phyloP scores from a whole-genome alignment of 345 rosid genomes.

The Euphorbia lathyris region DNA sequence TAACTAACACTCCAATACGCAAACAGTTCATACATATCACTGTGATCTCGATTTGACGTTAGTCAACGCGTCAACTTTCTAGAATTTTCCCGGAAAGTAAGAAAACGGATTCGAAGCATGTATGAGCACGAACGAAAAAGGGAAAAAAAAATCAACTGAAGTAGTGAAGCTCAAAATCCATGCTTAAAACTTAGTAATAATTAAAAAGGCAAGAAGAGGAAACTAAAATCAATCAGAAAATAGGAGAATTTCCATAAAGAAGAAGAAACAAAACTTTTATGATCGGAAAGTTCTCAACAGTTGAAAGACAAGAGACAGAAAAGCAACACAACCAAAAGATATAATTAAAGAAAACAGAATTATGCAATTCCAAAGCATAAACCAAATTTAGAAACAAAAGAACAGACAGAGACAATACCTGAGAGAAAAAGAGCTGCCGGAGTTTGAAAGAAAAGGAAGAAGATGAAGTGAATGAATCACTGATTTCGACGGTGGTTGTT shows the following conservation, averaged over 20 bases:
- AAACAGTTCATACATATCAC: background rate
- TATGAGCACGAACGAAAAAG: background rate
- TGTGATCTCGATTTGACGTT: background rate
- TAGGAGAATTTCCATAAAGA: background rate
- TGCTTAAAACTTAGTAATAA: background rate
- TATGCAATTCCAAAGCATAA: background rate
- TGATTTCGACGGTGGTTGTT: too few species aligned
- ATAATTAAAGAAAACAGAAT: background rate
- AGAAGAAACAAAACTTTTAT: too few species aligned
- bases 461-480: too few species aligned
- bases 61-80: background rate
- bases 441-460: too few species aligned
- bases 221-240: too few species aligned
- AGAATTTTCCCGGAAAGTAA: background rate
- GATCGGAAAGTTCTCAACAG: background rate
- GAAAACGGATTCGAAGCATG: background rate
- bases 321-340: background rate
- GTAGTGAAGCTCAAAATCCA: background rate
- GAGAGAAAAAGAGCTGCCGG: background rate
- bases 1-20: too few species aligned
- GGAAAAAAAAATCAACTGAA: background rate
- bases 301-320: background rate
- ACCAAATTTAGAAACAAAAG: too few species aligned
- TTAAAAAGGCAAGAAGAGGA: too few species aligned
- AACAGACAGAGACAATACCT: background rate